Conservation (phyloP, 2,329 filamentous ascomycete genomes). For the Cryphonectria carpinicola region DNA sequence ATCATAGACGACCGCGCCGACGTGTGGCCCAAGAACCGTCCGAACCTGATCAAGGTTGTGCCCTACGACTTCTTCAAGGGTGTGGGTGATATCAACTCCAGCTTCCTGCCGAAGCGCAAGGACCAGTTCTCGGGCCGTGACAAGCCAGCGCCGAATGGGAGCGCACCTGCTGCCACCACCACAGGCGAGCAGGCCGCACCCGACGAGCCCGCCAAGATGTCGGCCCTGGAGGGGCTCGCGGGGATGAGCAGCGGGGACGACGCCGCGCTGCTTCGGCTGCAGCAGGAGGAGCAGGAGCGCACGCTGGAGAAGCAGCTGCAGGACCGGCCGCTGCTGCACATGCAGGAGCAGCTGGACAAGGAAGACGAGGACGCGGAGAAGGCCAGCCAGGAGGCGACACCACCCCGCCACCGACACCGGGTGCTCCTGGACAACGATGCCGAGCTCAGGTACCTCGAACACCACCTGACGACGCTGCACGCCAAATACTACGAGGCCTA, state of each 20-base stretch:
- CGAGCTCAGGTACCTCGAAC: conserved; percentile 77
- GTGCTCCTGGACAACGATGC: conserved; percentile 86
- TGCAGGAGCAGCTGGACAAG: conserved; percentile 89
- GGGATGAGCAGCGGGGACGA: conserved; percentile 75
- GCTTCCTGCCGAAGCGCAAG: conserved; percentile 82
- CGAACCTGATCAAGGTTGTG: conserved; percentile 91
- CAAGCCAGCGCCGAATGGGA: conserved; percentile 31
- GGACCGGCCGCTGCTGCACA: conserved; percentile 85
- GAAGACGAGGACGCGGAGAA: conserved; percentile 70
- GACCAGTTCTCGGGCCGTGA: conserved; percentile 48
- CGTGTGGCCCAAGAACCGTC: conserved; percentile 88
- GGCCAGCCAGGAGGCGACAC: conserved; percentile 41
- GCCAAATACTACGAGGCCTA: conserved; percentile 82
- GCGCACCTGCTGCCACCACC: conserved; percentile 19
- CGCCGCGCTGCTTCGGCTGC: conserved; percentile 68
- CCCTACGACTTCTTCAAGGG: conserved; percentile 98
- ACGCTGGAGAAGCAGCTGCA: conserved; percentile 85
- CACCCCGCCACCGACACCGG: conserved; percentile 64
- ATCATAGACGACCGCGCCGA: conserved; percentile 98
- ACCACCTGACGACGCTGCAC: conserved; percentile 77
- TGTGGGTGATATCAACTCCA: conserved; percentile 98
- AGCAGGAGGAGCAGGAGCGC: conserved; percentile 85
- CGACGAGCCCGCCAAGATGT: conserved; percentile 35
- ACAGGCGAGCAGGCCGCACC: conserved; percentile 30
- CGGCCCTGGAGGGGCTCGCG: conserved; percentile 74